Percentiles rank a stretch among this genome's conserved stretches.
Evolutionary conservation across 192 early-diverging fungal species (phyloP).

Genomic region (Dispira simplex): DNA sequence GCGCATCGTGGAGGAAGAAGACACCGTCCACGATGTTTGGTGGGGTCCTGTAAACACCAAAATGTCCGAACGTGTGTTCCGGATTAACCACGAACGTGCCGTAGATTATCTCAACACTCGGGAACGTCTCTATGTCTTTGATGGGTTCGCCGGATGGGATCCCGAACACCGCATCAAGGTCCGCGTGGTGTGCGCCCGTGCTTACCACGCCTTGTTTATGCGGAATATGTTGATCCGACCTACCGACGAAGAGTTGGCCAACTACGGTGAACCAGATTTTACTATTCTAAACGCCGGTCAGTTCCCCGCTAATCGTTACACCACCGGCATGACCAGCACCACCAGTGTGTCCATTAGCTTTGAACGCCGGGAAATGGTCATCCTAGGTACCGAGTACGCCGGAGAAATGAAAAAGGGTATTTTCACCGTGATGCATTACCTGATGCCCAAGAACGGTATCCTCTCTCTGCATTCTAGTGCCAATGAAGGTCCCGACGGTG

Average conservation of each 20-base stretch:
- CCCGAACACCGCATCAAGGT: slow-evolving; percentile 97
- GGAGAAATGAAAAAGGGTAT: slow-evolving; percentile 99
- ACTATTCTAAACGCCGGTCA: slow-evolving; percentile 94
- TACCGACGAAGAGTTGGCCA: slow-evolving; percentile 71
- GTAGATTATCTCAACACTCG: slow-evolving; percentile 95
- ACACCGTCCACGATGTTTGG: slow-evolving; percentile 83
- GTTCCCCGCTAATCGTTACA: slow-evolving; percentile 90
- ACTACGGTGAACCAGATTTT: slow-evolving; percentile 92
- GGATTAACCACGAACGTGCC: slow-evolving; percentile 91
- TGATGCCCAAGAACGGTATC: slow-evolving; percentile 77
- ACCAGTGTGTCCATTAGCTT: slow-evolving; percentile 92
- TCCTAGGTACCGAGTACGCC: slow-evolving; percentile 94
- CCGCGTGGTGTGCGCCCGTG: slow-evolving; percentile 83
- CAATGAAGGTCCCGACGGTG: slow-evolving; percentile 77
- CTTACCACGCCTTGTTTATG: slow-evolving; percentile 97
- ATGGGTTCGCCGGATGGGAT: slow-evolving; percentile 97
- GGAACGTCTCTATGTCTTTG: slow-evolving; percentile 84
- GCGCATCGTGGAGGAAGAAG: slow-evolving; percentile 87
- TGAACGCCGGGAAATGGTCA: slow-evolving; percentile 89
- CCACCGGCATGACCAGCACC: slow-evolving; percentile 87
- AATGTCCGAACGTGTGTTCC: slow-evolving; percentile 64
- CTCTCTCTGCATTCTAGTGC: slow-evolving; percentile 61
- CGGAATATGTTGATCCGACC: slow-evolving; percentile 98
- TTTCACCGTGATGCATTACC: slow-evolving; percentile 98
- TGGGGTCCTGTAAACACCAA: slow-evolving; percentile 98